These are phyloP conservation scores for Schizopora paradoxa DNA, from an alignment of 1,284 basidiomycete species.

Conservation along the genomic window DNA sequence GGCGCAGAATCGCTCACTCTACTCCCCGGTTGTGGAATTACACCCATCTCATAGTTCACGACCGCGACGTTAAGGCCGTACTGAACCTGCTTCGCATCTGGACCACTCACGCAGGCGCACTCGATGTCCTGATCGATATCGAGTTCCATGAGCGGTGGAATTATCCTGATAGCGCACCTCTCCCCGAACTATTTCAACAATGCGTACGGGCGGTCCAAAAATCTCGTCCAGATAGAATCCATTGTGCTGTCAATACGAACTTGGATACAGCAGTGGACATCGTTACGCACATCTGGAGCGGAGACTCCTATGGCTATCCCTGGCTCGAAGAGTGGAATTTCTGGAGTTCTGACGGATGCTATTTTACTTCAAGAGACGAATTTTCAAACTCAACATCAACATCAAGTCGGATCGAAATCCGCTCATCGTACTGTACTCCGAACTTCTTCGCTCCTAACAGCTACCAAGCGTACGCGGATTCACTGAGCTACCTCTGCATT, in stretches of 20 bases:
- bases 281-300: constrained; percentile 12
- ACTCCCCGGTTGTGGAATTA: constrained; percentile 17
- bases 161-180: not conserved
- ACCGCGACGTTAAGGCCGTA: constrained; percentile 6
- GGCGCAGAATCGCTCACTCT: constrained; percentile 6
- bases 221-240: constrained; percentile 2
- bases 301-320: constrained; percentile 8
- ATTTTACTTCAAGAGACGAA: too few relatives aligned
- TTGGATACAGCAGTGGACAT: not conserved
- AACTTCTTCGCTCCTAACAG: too few relatives aligned
- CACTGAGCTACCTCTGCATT: constrained; percentile 4
- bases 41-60: constrained; percentile 8
- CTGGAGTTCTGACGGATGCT: constrained; percentile 10
- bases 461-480: not conserved
- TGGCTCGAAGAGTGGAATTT: constrained; percentile 17
- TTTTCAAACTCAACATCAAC: too few relatives aligned
- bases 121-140: constrained; percentile 12
- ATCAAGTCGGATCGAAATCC: too few relatives aligned
- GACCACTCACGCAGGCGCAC: constrained; percentile 4
- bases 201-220: constrained; percentile 4
- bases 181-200: constrained; percentile 10
- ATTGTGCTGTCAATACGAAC: constrained; percentile 3
- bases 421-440: too few relatives aligned
- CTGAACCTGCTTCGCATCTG: constrained; percentile 8
- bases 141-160: constrained; percentile 12